Evolutionary conservation across 139 green algal genomes (phyloP), one percentile per base, ranked within the genome.

Genomic region (Volvox africanus): DNA sequence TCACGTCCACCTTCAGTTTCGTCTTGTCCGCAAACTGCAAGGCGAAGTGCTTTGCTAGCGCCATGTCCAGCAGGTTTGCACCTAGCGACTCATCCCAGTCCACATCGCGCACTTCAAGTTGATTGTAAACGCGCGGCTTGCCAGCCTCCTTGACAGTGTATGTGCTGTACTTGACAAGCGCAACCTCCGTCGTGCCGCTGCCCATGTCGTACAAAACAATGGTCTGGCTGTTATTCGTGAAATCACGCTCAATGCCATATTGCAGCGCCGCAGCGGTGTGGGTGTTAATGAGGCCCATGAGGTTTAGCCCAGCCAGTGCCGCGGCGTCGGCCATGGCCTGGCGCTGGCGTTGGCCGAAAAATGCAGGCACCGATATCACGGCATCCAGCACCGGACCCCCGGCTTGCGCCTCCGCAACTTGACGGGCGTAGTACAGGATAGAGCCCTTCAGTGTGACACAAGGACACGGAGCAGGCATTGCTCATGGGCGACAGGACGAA

Each of bases 121-220:
- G 97, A 76, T 95, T 97, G 87, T 94, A 94, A 6, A 71, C 36
- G 83, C 96, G 96, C 26, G 90, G 80, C 92, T 97, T 97, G 69
- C 95, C 95, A 9, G 61, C 80, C 81, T 98, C 95, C 91, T 96
- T 98, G 62, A 91, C 82, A 3, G 88, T 88, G 88, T 97, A 99
- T 26, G 94, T 95, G 77, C 95, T 98, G 95, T 96, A 99, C 90
- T 94, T 95, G 22, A 99, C 95, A 17, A 99, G 94, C 1, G 97
- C 95, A 1, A 95, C 98, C 91, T 98, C 94, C 12, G 95, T 95
- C 69, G 80, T 93, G 69, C 91, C 95, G 26, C 97, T 96, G 30
- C 98, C 98, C 93, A 99, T 95, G 92, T 99, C 98, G 86, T 98
- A 99, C 65, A 99, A 93, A 21, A 99, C 86, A 1, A 99, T 92